A percentile compares a stretch with the other conserved stretches of the same genome.
These are phyloP conservation scores for Shiraia sp. DNA, from an alignment of 2,329 filamentous ascomycete species.

Conservation along the genomic window DNA sequence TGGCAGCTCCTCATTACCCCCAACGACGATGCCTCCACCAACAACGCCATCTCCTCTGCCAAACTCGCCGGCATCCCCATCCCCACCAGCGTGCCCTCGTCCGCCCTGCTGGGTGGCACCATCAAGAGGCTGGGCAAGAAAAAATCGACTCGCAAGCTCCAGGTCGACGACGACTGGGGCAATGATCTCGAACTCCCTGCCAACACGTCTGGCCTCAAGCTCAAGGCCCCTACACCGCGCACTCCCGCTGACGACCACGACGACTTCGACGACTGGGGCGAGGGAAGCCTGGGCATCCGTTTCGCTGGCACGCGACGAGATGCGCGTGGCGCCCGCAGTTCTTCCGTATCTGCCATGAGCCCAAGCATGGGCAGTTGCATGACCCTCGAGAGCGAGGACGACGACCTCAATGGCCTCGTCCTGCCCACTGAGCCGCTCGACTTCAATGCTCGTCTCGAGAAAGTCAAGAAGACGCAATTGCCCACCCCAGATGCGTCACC, in stretches of 20 bases:
- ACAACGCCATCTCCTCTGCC: constrained; percentile 78
- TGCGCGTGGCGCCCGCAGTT: constrained; percentile 78
- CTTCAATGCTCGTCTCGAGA: constrained; percentile 76
- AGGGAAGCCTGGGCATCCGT: constrained; percentile 88
- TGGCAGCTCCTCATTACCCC: constrained; percentile 83
- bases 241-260: constrained; percentile 63
- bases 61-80: constrained; percentile 90
- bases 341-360: constrained; percentile 84
- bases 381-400: constrained; percentile 90
- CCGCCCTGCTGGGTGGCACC: constrained; percentile 86
- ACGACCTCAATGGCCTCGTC: constrained; percentile 86
- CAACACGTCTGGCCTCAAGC: constrained; percentile 43
- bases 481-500: constrained; percentile 18
- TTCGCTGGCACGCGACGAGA: constrained; percentile 86
- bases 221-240: constrained; percentile 52
- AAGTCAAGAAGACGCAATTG: constrained; percentile 60
- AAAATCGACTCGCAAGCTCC: constrained; percentile 49
- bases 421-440: constrained; percentile 83
- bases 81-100: constrained; percentile 82
- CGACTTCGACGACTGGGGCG: constrained; percentile 89
- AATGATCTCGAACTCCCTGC: constrained; percentile 54
- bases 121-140: constrained; percentile 82
- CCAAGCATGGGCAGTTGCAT: constrained; percentile 91
- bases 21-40: constrained; percentile 81
- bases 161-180: constrained; percentile 56